These are phyloP conservation scores for Elsinoe necatrix DNA, from an alignment of 2,329 filamentous ascomycete species.

Conservation along the genomic window DNA sequence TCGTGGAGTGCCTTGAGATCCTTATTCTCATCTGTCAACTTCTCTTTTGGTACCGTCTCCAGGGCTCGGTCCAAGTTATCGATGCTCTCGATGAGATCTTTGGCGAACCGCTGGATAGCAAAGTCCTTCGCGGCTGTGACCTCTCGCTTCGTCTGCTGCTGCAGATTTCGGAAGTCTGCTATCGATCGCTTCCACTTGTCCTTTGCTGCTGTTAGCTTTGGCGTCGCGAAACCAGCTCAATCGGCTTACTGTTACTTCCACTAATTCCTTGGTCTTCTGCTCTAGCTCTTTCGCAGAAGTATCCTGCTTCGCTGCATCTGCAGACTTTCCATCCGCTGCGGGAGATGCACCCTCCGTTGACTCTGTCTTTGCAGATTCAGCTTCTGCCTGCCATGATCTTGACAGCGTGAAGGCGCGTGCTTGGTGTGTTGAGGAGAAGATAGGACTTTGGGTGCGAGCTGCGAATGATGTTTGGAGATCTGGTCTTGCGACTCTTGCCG, in stretches of 20 bases:
- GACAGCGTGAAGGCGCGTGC: constrained; percentile 5
- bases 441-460: not conserved
- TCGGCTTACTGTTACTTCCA: constrained; percentile 74
- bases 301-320: constrained; percentile 39
- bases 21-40: constrained; percentile 56
- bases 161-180: constrained; percentile 95
- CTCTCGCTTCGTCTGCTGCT: constrained; percentile 87
- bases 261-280: constrained; percentile 60
- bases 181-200: constrained; percentile 91
- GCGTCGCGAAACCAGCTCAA: constrained; percentile 26
- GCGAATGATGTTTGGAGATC: not conserved
- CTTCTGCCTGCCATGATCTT: constrained; percentile 20
- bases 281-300: constrained; percentile 58
- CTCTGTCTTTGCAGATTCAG: constrained; percentile 31
- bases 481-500: not conserved
- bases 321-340: constrained; percentile 29
- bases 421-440: not conserved
- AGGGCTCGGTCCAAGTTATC: constrained; percentile 97
- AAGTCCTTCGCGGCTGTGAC: constrained; percentile 82
- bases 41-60: constrained; percentile 64
- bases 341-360: constrained; percentile 24
- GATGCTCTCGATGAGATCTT: constrained; percentile 87
- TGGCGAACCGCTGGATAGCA: constrained; percentile 87
- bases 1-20: constrained; percentile 76
- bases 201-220: constrained; percentile 39